These are phyloP conservation scores for Vanrija sp. DNA, from an alignment of 1,284 basidiomycete species.

Conservation along the genomic window DNA sequence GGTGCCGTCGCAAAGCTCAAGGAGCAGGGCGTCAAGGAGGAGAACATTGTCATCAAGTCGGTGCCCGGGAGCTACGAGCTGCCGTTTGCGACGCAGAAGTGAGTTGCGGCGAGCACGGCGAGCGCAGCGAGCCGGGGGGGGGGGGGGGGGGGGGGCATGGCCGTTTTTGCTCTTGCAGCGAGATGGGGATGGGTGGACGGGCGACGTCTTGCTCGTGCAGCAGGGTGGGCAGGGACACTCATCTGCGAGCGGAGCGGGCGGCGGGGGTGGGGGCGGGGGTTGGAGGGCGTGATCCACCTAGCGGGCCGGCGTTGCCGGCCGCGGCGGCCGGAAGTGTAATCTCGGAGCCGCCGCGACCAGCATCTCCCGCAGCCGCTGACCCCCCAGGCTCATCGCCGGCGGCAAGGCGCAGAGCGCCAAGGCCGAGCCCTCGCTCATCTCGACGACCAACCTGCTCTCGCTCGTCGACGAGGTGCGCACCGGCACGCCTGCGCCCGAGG, in stretches of 20 bases:
- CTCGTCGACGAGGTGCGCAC: conserved; percentile 61
- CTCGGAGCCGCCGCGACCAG: no score
- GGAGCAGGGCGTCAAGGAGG: conserved; percentile 78
- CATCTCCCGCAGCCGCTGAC: no score
- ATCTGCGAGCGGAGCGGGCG: no score
- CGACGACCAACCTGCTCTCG: conserved; percentile 54
- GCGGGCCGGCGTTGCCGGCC: no score
- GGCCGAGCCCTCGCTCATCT: conserved; percentile 44
- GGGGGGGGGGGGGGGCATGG: background rate
- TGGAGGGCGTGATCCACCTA: no score
- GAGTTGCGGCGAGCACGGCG: conserved; percentile 12
- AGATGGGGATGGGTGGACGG: background rate
- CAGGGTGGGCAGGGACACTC: no score
- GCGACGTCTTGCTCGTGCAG: no score
- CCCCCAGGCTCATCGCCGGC: conserved; percentile 43
- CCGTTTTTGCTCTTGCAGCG: background rate
- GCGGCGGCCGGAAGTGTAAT: no score
- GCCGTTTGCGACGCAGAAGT: conserved; percentile 78
- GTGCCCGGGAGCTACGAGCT: conserved; percentile 93
- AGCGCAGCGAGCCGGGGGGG: background rate
- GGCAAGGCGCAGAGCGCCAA: conserved; percentile 44
- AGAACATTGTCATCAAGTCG: conserved; percentile 84
- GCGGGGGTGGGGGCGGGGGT: no score
- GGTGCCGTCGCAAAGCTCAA: conserved; percentile 74
- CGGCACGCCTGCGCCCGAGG: conserved; percentile 48